Evolutionary conservation across 2,329 filamentous ascomycete species (phyloP).

Genomic region (Colletotrichum godetiae): DNA sequence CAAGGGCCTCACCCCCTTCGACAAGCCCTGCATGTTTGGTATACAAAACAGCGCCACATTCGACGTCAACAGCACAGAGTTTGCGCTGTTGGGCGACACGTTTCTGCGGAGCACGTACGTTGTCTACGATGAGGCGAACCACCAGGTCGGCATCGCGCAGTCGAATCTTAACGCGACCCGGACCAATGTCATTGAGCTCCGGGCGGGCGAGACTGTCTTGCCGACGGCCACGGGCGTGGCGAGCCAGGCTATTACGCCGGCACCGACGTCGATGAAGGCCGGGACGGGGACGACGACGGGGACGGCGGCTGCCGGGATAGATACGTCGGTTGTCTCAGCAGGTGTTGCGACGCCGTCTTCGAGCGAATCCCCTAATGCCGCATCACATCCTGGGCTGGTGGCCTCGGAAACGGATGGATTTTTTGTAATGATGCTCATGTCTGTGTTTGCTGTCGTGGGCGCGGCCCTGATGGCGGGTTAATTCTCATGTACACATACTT

Average conservation of each 20-base stretch:
- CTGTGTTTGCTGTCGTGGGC: slow-evolving; percentile 1
- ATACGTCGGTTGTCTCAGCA: neutral
- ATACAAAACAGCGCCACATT: slow-evolving; percentile 69
- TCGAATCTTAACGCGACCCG: slow-evolving; percentile 60
- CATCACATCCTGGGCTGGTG: neutral
- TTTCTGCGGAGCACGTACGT: slow-evolving; percentile 81
- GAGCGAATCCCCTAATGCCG: slow-evolving; percentile 11
- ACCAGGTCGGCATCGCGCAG: slow-evolving; percentile 74
- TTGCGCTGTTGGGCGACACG: slow-evolving; percentile 74
- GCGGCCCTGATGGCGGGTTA: neutral
- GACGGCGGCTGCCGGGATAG: neutral
- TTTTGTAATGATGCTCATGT: neutral
- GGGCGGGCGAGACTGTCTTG: slow-evolving; percentile 49
- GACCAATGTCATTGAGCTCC: slow-evolving; percentile 59
- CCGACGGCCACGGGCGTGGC: slow-evolving; percentile 57
- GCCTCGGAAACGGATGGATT: neutral
- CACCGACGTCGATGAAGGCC: neutral
- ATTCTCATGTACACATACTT: neutral
- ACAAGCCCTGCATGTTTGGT: slow-evolving; percentile 64
- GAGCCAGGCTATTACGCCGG: slow-evolving; percentile 3
- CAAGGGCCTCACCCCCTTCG: slow-evolving; percentile 50
- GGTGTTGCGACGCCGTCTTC: slow-evolving; percentile 4
- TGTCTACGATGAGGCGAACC: slow-evolving; percentile 79
- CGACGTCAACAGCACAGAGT: slow-evolving; percentile 67
- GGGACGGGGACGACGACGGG: neutral